Evolutionary conservation across 805 yeast genomes (phyloP), one percentile per base, ranked within the genome.

Genomic region (Spathaspora gorwiae): DNA sequence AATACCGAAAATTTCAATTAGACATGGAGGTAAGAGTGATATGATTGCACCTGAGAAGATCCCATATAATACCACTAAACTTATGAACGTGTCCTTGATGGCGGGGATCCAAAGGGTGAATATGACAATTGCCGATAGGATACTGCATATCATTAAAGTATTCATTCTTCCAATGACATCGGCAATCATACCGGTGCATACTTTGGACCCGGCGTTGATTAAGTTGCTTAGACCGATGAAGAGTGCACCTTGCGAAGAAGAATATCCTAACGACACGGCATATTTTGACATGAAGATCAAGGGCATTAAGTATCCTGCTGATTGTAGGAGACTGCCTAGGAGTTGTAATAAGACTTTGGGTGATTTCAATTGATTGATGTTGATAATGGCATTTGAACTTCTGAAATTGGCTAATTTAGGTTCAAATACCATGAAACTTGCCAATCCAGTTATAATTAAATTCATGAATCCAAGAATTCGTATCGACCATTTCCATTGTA

Each of bases 401-500:
- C 38, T 38, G 31, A 47, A 47, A 14, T 39, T 44, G 6, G 42
- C 14, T 13, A 37, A 29, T 4, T 43, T 36, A 6, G 58, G 55
- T 15, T 41, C 52, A 26, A 38, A 35, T 5, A 57, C 56, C 34
- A 56, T 13, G 13, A 49, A 40, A 32, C 55, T 46, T n/a, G 54
- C 50, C 4, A 39, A 7, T 9, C 45, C 37, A 33, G 61, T 40
- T 15, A 52, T 26, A 5, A 32, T 46, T 6, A 66, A 47, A 33
- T 47, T 54, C n/a, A 62, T 49, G 7, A 67, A 45, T 3, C 68
- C 70, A 13, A 64, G 49, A 10, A 48, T 45, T 26, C 72, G 49
- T 26, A 68, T 39, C 10, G 62, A 49, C 70, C 71, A 66, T 39
- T 56, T 44, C 70, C 71, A 68, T 1, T 67, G 71, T 11, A 64